Evolutionary conservation across 208 protist species (phyloP), one percentile per base, ranked within the genome.

Genomic region (Acanthamoeba polyphaga): DNA sequence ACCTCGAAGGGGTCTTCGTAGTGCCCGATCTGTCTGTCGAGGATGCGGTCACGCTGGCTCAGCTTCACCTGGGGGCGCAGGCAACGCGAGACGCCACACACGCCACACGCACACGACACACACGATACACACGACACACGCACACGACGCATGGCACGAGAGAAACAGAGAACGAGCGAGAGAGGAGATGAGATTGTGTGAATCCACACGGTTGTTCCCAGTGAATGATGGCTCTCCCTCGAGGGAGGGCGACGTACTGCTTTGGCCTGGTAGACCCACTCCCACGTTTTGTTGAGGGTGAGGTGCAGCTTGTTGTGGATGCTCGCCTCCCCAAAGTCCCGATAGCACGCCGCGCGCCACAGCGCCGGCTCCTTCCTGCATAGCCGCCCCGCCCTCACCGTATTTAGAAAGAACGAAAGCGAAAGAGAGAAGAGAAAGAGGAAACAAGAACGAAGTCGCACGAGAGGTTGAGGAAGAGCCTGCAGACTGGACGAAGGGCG

Each of bases 271-370:
- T 85, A 85, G 49, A 85, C 76, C 34, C 34, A 85, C 49, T 85
- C 76, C 76, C 76, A 85, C 49, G 76, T 60, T 43, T 85, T 85
- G 76, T 85, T 85, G 76, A 85, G 76, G 46, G 38, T 51, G 24
- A 85, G 46, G 49, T 85, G 76, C 8, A 85, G 76, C 29, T 58
- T 51, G 49, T 85, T 85, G 49, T 85, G 49, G 49, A 85, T 85
- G 76, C 5, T 58, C 12, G 46, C 76, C 76, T 85, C 76, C 10
- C 76, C 76, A 58, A 85, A 85, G 76, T 85, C 76, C 43, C 76
- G 34, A 58, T 85, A 85, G 76, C 76, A 85, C 49, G 76, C 76
- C 13, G 46, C n/a, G 22, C 49, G 38, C 76, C 76, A 85, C 49
- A 85, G 46, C 76, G 46, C 12, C 12, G 34, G 76, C 76, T 85